phyloP scores from a whole-genome alignment of 192 early-diverging fungal species.

The Coemansia sp. region DNA sequence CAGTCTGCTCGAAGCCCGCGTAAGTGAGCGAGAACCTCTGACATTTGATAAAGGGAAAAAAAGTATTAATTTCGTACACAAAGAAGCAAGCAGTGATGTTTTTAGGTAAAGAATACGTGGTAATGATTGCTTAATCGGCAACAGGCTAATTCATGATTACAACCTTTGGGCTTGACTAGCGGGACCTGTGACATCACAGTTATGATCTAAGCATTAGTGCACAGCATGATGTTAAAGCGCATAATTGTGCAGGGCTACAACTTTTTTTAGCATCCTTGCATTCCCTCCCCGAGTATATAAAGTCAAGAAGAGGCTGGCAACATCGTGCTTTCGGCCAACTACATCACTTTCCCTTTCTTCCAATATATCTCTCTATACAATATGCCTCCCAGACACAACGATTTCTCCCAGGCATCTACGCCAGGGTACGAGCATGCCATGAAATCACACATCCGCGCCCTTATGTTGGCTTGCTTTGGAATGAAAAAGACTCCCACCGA shows the following conservation, averaged over 20 bases:
- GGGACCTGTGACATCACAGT: background rate
- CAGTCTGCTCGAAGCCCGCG: slow-evolving; percentile 45
- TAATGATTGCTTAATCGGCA: background rate
- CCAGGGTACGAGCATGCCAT: background rate
- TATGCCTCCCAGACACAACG: background rate
- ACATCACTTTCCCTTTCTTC: background rate
- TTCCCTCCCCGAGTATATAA: too few relatives aligned
- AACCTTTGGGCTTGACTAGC: too few relatives aligned
- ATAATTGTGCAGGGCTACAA: background rate
- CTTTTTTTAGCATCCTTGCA: too few relatives aligned
- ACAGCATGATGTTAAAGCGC: background rate
- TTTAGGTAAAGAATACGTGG: too few relatives aligned
- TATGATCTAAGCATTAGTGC: too few relatives aligned
- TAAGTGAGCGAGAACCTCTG: slow-evolving; percentile 43
- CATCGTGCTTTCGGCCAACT: too few relatives aligned
- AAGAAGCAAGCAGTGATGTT: background rate
- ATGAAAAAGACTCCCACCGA: background rate
- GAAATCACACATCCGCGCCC: background rate
- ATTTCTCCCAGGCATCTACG: background rate
- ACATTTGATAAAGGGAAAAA: slow-evolving; percentile 20
- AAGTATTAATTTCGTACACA: background rate
- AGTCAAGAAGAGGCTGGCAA: too few relatives aligned
- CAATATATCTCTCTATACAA: background rate
- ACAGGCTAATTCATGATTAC: too few relatives aligned
- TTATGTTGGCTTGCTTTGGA: slow-evolving; percentile 4